Evolutionary conservation across 164 flowering plant species (phyloP), one percentile per base, ranked within the genome.

Genomic region (Platanus orientalis): DNA sequence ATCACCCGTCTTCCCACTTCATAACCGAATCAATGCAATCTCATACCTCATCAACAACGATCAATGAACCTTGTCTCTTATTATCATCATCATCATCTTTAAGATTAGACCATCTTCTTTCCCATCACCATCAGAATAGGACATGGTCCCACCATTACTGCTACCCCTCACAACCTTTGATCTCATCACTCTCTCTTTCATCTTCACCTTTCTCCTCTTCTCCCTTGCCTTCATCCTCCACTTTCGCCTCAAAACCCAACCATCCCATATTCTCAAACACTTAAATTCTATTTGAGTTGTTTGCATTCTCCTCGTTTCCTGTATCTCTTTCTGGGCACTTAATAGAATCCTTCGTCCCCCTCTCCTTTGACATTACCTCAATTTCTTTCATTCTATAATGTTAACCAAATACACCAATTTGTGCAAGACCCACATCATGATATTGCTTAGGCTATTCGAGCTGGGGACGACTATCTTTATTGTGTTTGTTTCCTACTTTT

Each of bases 221-320:
- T 80, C 89, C 27, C 49, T 83, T 58, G 21, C 25, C 57, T 81
- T 79, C 76, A 71, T 84, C 63, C 51, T 85, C 76, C 75, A 77
- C 65, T 82, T 88, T 57, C 72, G 78, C 25, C 11, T 82, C 57
- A 82, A 70, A 28, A 65, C 81, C 30, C 74, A 65, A 1, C 23
- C 61, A 48, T 63, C 76, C 19, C 73, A 29, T 24, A 79, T 69
- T 27, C 67, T 88, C 25, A 79, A 74, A 2, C 45, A 69, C 45
- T 84, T 88, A 74, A 86, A 76, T 61, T 73, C 84, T 24, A 77
- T 83, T 48, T 89, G 90, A 88, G 57, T 79, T 50, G 78, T 79
- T 55, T 73, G 92, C 0, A 71, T 79, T 54, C 76, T 84, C 49
- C 81, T 89, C 62, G 79, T 84, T 48, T 7, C 55, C 53, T 73